Base-by-base conservation (phyloP, 257 asterid genomes). In the Catharanthus roseus region DNA sequence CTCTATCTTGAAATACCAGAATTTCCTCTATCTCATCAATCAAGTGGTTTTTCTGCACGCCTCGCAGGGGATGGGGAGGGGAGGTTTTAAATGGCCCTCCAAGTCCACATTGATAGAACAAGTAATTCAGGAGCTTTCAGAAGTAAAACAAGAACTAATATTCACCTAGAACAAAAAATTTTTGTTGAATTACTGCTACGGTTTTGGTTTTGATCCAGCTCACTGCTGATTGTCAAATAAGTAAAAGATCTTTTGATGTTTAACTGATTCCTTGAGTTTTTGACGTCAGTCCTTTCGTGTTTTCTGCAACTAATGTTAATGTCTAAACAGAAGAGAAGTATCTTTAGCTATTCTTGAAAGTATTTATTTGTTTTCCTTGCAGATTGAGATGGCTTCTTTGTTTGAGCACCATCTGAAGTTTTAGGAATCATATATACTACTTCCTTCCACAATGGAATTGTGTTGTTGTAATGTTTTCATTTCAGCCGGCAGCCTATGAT, bases 381-480 rank as follows among this genome's bases (percentile, higher is more conserved):
- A 92, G 98, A 92, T 92, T 77, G 97, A 92, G 86, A 88, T 92
- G 97, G 98, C 96, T 56, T 90, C 97, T 54, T 71, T 92, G 68
- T 90, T 87, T 56, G 96, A 88, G 85, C 95, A 93, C 76, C 96
- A 87, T 79, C 84, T 90, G 81, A 90, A 92, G 81, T 31, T 64
- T 13, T 74, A 69, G 56, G 26, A 42, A 67, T 34, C 64, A 74
- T 16, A 62, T 34, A 1, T 8, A 0, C 18, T 28, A n/a, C 26
- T 61, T 60, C 42, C 12, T 31, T 21, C 5, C 7, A 18, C 42
- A 21, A 34, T 60, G 44, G 66, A 33, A 18, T 34, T 6, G 21
- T 33, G 44, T 33, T 60, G 66, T 33, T 34, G 42, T 31, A 31
- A 60, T 60, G 11, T 60, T 33, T 33, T 18, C 18, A 12, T 34